Conservation (phyloP, 169 alveolate genomes). For the Cryptosporidium xiaoi region DNA sequence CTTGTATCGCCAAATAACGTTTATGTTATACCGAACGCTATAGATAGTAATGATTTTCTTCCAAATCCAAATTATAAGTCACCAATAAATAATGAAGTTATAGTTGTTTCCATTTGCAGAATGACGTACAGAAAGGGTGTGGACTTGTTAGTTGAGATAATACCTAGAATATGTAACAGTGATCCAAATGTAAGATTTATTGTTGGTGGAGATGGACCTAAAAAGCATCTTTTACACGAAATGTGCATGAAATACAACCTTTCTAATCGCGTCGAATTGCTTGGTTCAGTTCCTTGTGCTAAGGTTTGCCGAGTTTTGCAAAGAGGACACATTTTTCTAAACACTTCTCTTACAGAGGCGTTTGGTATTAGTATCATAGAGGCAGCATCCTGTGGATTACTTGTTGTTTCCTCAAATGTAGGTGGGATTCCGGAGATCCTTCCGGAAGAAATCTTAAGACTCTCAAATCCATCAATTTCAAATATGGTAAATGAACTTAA, state of each 20-base stretch:
- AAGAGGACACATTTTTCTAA: slow-evolving; percentile 97
- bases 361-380: slow-evolving; percentile 99
- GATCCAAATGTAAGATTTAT: slow-evolving; percentile 90
- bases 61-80: slow-evolving; percentile 86
- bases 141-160: slow-evolving; percentile 94
- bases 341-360: slow-evolving; percentile 98
- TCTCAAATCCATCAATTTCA: slow-evolving; percentile 87
- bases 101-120: slow-evolving; percentile 94
- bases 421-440: slow-evolving; percentile 98
- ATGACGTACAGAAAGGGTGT: slow-evolving; percentile 97
- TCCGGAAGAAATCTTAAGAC: slow-evolving; percentile 85
- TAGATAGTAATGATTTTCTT: slow-evolving; percentile 86
- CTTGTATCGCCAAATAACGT: slow-evolving; percentile 91
- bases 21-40: slow-evolving; percentile 91
- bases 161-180: slow-evolving; percentile 94
- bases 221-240: slow-evolving; percentile 91
- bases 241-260: slow-evolving; percentile 92
- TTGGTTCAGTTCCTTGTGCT: slow-evolving; percentile 92
- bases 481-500: slow-evolving; percentile 80
- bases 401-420: slow-evolving; percentile 96
- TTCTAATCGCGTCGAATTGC: slow-evolving; percentile 92
- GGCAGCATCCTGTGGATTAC: slow-evolving; percentile 99
- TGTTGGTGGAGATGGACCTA: slow-evolving; percentile 99
- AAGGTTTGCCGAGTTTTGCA: slow-evolving; percentile 93
- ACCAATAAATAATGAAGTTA: slow-evolving; percentile 86